These are phyloP conservation scores for Colletotrichum musicola DNA, from an alignment of 2,329 filamentous ascomycete genomes.

Conservation along the genomic window DNA sequence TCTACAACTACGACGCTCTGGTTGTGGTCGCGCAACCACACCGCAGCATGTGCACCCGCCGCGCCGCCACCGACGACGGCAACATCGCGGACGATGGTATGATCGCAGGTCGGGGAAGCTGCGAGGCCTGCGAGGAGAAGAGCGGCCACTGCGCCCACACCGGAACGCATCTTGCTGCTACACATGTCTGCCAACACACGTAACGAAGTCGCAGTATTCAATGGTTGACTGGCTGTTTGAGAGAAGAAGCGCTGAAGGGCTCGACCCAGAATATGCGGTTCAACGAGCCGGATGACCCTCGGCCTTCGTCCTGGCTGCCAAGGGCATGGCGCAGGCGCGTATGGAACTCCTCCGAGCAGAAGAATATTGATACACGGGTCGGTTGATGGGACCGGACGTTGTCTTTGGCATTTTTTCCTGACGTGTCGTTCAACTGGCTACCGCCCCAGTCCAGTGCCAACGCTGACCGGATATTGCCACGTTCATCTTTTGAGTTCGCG, in stretches of 20 bases:
- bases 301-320: too few relatives aligned
- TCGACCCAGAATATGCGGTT: background rate
- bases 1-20: conserved; percentile 56
- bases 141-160: background rate
- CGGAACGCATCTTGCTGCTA: conserved; percentile 3
- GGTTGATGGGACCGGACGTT: background rate
- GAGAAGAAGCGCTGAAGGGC: background rate
- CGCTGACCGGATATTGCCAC: conserved; percentile 2
- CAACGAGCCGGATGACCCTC: background rate
- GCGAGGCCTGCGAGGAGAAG: background rate
- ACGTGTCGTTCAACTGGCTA: too few relatives aligned
- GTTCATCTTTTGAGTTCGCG: background rate
- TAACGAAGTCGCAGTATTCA: background rate
- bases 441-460: too few relatives aligned
- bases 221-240: background rate
- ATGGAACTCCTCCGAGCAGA: background rate
- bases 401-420: too few relatives aligned
- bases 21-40: conserved; percentile 51
- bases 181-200: conserved; percentile 8
- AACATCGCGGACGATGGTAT: conserved; percentile 42
- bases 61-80: conserved; percentile 57
- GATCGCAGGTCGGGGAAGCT: conserved; percentile 1
- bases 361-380: background rate
- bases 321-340: background rate
- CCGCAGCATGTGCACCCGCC: conserved; percentile 54